A percentile compares a stretch with the other conserved stretches of the same genome.
These are phyloP conservation scores for Ophiocordyceps camponoti-saundersi DNA, from an alignment of 2,329 filamentous ascomycete genomes.

Conservation along the genomic window DNA sequence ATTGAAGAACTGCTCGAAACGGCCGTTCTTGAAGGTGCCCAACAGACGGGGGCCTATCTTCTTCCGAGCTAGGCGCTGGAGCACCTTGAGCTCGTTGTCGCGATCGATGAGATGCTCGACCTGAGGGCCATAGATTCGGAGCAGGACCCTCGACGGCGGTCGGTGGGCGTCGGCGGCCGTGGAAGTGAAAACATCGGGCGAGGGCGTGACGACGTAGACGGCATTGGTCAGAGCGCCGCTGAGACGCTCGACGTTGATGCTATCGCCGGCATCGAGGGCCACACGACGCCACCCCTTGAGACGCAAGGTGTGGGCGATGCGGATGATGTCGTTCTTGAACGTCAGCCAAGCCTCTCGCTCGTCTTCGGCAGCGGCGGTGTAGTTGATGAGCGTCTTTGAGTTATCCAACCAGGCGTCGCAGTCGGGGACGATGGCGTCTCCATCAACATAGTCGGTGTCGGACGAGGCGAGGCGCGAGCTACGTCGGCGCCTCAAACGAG, in stretches of 20 bases:
- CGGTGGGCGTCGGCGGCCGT: slow-evolving; percentile 22
- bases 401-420: slow-evolving; percentile 82
- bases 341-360: slow-evolving; percentile 63
- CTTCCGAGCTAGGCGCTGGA: slow-evolving; percentile 74
- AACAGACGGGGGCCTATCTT: slow-evolving; percentile 83
- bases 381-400: slow-evolving; percentile 58
- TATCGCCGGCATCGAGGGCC: slow-evolving; percentile 50
- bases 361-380: slow-evolving; percentile 45
- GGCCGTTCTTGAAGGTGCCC: slow-evolving; percentile 84
- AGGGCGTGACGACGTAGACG: slow-evolving; percentile 84
- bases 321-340: slow-evolving; percentile 87
- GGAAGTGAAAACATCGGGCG: slow-evolving; percentile 32
- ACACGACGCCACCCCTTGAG: slow-evolving; percentile 87
- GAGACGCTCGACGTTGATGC: slow-evolving; percentile 54
- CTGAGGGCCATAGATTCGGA: slow-evolving; percentile 87
- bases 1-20: slow-evolving; percentile 89
- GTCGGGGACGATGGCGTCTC: slow-evolving; percentile 66
- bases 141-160: slow-evolving; percentile 51
- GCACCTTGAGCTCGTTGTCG: slow-evolving; percentile 72
- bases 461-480: slow-evolving; percentile 38
- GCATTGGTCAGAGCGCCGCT: slow-evolving; percentile 93
- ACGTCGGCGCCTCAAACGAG: slow-evolving; percentile 22
- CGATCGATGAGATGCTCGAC: slow-evolving; percentile 93
- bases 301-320: slow-evolving; percentile 71
- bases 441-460: slow-evolving; percentile 72